These are phyloP conservation scores for Stentor roeselii DNA, from an alignment of 73 alveolate genomes.

Conservation along the genomic window DNA sequence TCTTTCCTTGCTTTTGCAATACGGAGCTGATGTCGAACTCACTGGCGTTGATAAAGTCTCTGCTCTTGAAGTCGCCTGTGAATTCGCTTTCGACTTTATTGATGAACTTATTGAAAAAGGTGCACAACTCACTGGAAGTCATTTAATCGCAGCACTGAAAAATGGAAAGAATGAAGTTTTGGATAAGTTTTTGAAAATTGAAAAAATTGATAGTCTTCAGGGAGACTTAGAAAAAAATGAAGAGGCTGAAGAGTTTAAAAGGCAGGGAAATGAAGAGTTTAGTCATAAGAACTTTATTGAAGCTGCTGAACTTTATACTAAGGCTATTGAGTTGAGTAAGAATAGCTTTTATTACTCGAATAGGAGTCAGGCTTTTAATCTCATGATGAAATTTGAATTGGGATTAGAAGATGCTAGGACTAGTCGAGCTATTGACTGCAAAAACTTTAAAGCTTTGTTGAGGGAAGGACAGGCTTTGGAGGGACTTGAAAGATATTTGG, in stretches of 20 bases:
- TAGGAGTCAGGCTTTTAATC: conserved; percentile 16
- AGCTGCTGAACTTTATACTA: background rate
- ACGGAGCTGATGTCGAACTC: background rate
- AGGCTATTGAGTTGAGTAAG: background rate
- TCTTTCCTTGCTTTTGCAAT: background rate
- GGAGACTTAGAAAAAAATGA: too few relatives aligned
- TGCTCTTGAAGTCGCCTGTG: conserved; percentile 24
- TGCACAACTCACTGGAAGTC: conserved; percentile 4
- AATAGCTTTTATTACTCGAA: background rate
- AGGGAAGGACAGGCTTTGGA: conserved; percentile 19
- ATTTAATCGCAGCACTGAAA: background rate
- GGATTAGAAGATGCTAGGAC: conserved; percentile 6
- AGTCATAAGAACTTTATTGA: background rate
- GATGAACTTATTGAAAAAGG: background rate
- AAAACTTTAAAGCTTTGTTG: conserved; percentile 1
- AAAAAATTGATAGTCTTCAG: background rate
- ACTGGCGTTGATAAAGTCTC: background rate
- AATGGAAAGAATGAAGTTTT: background rate
- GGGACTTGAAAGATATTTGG: background rate
- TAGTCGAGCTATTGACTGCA: background rate
- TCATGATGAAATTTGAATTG: background rate
- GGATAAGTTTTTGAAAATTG: background rate
- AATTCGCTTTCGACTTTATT: background rate
- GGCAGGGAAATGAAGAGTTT: conserved; percentile 23
- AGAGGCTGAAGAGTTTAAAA: background rate